Base-by-base conservation (phyloP, 176 grass and related monocot genomes). In the Carex parvula region DNA sequence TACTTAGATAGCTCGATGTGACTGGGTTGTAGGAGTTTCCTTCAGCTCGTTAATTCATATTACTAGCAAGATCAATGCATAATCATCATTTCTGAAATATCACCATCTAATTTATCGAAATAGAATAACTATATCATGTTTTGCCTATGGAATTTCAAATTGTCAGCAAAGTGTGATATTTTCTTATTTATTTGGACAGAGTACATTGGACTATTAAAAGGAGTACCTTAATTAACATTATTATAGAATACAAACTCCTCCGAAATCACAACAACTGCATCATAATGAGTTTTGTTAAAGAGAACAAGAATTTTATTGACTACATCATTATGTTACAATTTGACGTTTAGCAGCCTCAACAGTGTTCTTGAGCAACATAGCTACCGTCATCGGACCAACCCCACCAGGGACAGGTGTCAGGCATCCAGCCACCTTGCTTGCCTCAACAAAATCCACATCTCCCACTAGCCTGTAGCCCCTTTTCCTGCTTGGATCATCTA, bases 341-440 rank as follows among this genome's bases (percentile, higher is more conserved):
- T 76, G 87, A 52, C 89, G 79, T 76, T 90, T 92, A 4, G 91
- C 89, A 3, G 91, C 91, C 24, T 92, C 96, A 35, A 98, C 82
- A 1, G 96, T 95, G 86, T 95, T 98, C 87, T 85, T 92, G n/a
- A 98, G 88, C 86, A 98, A 80, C 93, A 98, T 98, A 0, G 92
- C 95, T 5, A 98, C 96, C 0, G 96, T 98, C 95, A 98, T 98
- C 0, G 95, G 95, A 3, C 95, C 95, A 7, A 93, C 92, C 0
- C 95, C 95, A 66, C 95, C 95, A 18, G 95, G 95, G 48, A 98
- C 95, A 2, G 95, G 91, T 59, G 92, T 98, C 68, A 98, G 9
- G 65, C 90, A 92, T 63, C 95, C 95, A 0, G 92, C 95, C 3
- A 98, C 91, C 86, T 93, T 90, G 83, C 93, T 93, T 37, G 74